phyloP scores from a whole-genome alignment of 2,329 filamentous ascomycete species.

The Aspergillus hortae region DNA sequence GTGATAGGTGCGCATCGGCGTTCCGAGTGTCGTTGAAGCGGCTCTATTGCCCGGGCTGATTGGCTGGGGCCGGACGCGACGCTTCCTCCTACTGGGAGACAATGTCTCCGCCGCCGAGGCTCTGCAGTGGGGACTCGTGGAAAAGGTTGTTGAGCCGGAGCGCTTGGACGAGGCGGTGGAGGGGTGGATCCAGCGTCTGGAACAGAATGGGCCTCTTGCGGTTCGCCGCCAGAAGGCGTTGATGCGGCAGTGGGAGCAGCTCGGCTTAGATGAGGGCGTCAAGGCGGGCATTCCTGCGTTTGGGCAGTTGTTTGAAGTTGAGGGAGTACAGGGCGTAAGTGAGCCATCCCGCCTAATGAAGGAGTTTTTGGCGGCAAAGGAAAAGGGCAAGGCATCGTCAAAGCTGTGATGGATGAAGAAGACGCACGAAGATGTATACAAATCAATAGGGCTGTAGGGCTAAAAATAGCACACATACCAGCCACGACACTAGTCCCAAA shows the following conservation, averaged over 20 bases:
- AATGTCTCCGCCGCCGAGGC: conserved; percentile 29
- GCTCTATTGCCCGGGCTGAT: conserved; percentile 35
- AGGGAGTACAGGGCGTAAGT: background rate
- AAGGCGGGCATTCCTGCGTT: conserved; percentile 25
- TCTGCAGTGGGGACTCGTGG: conserved; percentile 34
- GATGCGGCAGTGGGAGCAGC: conserved; percentile 25
- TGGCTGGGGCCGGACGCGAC: conserved; percentile 35
- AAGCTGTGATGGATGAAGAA: background rate
- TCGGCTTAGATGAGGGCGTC: conserved; percentile 20
- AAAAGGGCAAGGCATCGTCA: background rate
- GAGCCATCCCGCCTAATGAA: conserved; percentile 3
- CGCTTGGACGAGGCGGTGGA: conserved; percentile 29
- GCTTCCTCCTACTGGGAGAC: conserved; percentile 35
- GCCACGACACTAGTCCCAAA: conserved; percentile 13
- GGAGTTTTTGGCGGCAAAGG: conserved; percentile 1
- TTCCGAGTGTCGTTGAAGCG: conserved; percentile 39
- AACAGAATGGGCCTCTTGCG: conserved; percentile 28
- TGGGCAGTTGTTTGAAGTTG: conserved; percentile 16
- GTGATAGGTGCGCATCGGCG: conserved; percentile 26
- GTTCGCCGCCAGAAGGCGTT: conserved; percentile 32
- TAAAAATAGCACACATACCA: conserved; percentile 20
- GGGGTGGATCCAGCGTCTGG: conserved; percentile 27
- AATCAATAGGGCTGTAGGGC: conserved; percentile 6
- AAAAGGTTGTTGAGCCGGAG: conserved; percentile 27
- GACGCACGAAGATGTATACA: background rate